These are phyloP conservation scores for Jackrogersella multiformis DNA, from an alignment of 495 filamentous ascomycete genomes.

Conservation along the genomic window DNA sequence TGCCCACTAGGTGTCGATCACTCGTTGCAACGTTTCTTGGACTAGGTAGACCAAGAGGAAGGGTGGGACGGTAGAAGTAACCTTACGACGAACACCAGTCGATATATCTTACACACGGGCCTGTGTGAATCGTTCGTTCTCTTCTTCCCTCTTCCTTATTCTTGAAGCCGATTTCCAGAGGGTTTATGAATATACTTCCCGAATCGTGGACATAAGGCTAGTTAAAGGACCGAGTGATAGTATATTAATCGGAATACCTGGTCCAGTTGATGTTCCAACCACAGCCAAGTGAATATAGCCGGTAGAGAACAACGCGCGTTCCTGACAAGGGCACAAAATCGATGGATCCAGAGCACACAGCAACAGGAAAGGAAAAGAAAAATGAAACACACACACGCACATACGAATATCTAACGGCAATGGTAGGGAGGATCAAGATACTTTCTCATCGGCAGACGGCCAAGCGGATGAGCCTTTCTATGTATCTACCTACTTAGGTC, in stretches of 20 bases:
- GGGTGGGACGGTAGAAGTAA: slow-evolving; percentile 20
- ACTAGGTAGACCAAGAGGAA: slow-evolving; percentile 28
- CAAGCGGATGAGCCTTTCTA: slow-evolving; percentile 28
- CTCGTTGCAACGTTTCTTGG: slow-evolving; percentile 32
- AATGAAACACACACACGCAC: neutral
- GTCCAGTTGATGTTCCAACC: slow-evolving; percentile 36
- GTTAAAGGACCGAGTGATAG: slow-evolving; percentile 31
- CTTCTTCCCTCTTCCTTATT: slow-evolving; percentile 28
- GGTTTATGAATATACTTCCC: slow-evolving; percentile 36
- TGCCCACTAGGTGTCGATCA: slow-evolving; percentile 36
- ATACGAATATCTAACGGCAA: neutral
- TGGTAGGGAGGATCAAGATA: slow-evolving; percentile 17
- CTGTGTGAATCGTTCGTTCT: neutral
- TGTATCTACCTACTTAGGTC: too few relatives aligned
- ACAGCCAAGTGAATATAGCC: slow-evolving; percentile 42
- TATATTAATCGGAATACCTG: slow-evolving; percentile 43
- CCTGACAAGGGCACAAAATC: slow-evolving; percentile 25
- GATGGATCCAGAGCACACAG: slow-evolving; percentile 30
- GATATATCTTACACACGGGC: slow-evolving; percentile 37
- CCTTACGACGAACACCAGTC: slow-evolving; percentile 32
- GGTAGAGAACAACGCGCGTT: slow-evolving; percentile 42
- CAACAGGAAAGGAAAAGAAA: neutral
- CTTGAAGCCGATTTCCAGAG: slow-evolving; percentile 28
- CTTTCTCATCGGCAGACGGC: slow-evolving; percentile 12
- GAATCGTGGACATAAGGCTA: slow-evolving; percentile 32